Percentiles rank a stretch among this genome's conserved stretches.
Conservation (phyloP, 2,329 filamentous ascomycete genomes). For the Cordyceps fumosorosea region DNA sequence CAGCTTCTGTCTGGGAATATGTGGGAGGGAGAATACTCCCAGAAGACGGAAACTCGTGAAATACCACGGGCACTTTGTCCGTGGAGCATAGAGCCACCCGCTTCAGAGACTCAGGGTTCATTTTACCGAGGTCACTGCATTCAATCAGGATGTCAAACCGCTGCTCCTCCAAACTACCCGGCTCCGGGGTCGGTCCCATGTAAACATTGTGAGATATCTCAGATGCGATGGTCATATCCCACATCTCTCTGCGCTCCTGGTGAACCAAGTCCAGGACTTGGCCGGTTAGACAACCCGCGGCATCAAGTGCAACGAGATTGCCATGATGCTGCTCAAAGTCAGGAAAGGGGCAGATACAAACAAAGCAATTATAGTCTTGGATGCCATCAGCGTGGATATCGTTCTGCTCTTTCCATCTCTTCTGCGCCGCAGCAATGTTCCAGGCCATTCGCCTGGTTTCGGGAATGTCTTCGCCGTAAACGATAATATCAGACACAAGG, state of each 20-base stretch:
- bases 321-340: constrained; percentile 65
- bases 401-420: constrained; percentile 63
- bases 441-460: constrained; percentile 57
- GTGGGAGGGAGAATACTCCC: constrained; percentile 85
- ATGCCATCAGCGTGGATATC: constrained; percentile 46
- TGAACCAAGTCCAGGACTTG: constrained; percentile 82
- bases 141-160: constrained; percentile 82
- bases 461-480: constrained; percentile 72
- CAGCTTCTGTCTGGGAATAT: constrained; percentile 75
- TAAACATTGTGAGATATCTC: constrained; percentile 88
- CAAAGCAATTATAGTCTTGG: constrained; percentile 78
- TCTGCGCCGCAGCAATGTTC: constrained; percentile 70
- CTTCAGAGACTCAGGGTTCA: constrained; percentile 63
- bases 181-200: constrained; percentile 79
- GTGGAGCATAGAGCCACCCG: constrained; percentile 52
- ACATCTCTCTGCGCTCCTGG: constrained; percentile 89
- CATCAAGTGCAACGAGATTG: constrained; percentile 69
- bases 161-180: constrained; percentile 49
- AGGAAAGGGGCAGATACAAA: constrained; percentile 57
- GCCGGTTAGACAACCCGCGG: constrained; percentile 63
- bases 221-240: constrained; percentile 80
- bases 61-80: constrained; percentile 29
- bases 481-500: constrained; percentile 81
- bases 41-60: constrained; percentile 79
- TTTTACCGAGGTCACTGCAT: constrained; percentile 74